A percentile compares a stretch with the other conserved stretches of the same genome.
phyloP scores from a whole-genome alignment of 768 basidiomycete genomes.

The Hericium alpestre region DNA sequence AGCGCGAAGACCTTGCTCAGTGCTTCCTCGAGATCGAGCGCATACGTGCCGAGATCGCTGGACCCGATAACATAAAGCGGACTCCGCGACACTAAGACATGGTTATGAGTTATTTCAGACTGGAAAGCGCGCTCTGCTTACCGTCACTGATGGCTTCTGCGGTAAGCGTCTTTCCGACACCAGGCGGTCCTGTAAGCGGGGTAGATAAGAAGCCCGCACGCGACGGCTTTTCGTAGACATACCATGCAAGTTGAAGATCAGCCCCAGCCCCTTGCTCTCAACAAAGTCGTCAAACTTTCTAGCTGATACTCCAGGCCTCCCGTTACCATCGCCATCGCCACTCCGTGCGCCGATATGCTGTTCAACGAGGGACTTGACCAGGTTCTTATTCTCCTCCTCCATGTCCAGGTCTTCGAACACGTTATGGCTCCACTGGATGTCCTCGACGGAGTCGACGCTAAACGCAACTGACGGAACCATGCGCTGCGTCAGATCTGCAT shows the following conservation, averaged over 20 bases:
- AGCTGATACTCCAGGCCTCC: too few relatives aligned
- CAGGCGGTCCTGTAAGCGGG: background rate
- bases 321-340: background rate
- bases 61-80: background rate
- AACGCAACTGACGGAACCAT: background rate
- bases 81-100: background rate
- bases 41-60: constrained; percentile 4
- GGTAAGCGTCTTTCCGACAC: background rate
- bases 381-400: background rate
- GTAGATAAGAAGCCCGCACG: background rate
- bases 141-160: background rate
- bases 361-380: background rate
- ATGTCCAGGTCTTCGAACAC: background rate
- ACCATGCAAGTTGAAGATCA: background rate
- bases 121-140: background rate
- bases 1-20: constrained; percentile 15
- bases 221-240: background rate
- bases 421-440: background rate
- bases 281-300: background rate
- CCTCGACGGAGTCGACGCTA: background rate
- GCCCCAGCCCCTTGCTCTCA: background rate
- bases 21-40: constrained; percentile 7
- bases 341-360: background rate
- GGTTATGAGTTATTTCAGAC: too few relatives aligned
- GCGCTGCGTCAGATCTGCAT: too few relatives aligned